Evolutionary conservation across 1,284 basidiomycete species (phyloP).

Genomic region (Heterobasidion occidentale): DNA sequence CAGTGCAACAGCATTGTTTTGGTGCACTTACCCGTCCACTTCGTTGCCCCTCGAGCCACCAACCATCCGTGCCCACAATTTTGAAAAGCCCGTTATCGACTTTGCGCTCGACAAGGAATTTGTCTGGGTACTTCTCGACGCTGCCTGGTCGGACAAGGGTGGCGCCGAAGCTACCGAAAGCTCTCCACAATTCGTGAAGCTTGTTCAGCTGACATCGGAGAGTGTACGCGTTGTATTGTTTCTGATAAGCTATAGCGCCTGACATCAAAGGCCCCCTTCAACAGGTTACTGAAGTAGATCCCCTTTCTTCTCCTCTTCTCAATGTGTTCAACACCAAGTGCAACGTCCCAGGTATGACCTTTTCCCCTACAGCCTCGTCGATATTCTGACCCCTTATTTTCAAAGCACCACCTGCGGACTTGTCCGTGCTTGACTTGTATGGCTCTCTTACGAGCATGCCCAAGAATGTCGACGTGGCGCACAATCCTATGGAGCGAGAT

Average conservation of each 20-base stretch:
- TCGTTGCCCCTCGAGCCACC: conserved; percentile 8
- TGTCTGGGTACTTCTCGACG: conserved; percentile 47
- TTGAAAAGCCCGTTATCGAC: conserved; percentile 51
- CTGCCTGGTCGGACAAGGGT: conserved; percentile 12
- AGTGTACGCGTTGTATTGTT: background rate
- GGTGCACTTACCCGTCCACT: conserved; percentile 14
- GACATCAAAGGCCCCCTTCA: background rate
- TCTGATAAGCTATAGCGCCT: too few relatives aligned
- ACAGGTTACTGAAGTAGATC: background rate
- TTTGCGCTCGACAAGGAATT: conserved; percentile 32
- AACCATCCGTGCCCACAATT: conserved; percentile 34
- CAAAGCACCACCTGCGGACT: conserved; percentile 38
- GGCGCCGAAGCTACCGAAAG: background rate
- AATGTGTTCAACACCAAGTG: conserved; percentile 3
- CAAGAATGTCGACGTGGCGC: conserved; percentile 44
- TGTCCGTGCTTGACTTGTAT: conserved; percentile 55
- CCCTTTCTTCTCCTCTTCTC: background rate
- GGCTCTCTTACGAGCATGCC: conserved; percentile 50
- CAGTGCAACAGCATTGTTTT: conserved; percentile 66
- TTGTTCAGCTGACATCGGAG: conserved; percentile 6
- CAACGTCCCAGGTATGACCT: conserved; percentile 26
- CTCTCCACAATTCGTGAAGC: background rate
- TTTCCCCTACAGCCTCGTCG: background rate
- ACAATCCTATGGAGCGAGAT: conserved; percentile 31
- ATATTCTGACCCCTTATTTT: background rate